Conservation (phyloP, 148 eudicot species). For the Fagopyrum esculentum region DNA sequence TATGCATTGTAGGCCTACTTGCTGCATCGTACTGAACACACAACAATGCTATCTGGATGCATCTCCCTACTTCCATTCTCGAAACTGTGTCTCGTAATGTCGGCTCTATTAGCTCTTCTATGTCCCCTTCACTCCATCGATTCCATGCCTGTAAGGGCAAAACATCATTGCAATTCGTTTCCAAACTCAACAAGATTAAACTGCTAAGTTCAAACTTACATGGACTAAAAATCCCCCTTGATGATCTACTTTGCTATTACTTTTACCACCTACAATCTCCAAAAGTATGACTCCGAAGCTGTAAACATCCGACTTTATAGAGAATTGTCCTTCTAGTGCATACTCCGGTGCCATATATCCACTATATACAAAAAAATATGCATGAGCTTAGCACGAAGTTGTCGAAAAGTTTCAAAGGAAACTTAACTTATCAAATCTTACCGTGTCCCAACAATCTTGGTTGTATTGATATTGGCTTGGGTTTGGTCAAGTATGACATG, state of each 20-base stretch:
- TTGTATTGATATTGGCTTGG: slow-evolving; percentile 10
- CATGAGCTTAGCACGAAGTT: too few relatives aligned
- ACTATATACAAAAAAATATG: not conserved
- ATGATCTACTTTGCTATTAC: not conserved
- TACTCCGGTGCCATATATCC: slow-evolving; percentile 8
- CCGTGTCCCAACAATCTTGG: slow-evolving; percentile 10
- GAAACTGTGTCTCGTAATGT: too few relatives aligned
- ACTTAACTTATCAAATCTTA: not conserved
- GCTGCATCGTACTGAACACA: too few relatives aligned
- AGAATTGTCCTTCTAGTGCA: not conserved
- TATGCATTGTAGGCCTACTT: too few relatives aligned
- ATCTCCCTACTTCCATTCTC: too few relatives aligned
- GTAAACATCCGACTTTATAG: not conserved
- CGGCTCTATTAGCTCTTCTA: too few relatives aligned
- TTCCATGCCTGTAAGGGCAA: too few relatives aligned
- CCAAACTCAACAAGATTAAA: too few relatives aligned
- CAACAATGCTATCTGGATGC: too few relatives aligned
- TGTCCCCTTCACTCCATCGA: too few relatives aligned
- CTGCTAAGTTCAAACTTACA: not conserved
- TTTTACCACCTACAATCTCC: slow-evolving; percentile 1
- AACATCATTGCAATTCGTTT: too few relatives aligned
- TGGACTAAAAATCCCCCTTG: not conserved
- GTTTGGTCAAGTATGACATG: slow-evolving; percentile 12
- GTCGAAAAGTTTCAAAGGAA: too few relatives aligned
- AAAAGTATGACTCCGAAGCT: not conserved